Evolutionary conservation across 345 rosid genomes (phyloP), one percentile per base, ranked within the genome.

Genomic region (Punica granatum): DNA sequence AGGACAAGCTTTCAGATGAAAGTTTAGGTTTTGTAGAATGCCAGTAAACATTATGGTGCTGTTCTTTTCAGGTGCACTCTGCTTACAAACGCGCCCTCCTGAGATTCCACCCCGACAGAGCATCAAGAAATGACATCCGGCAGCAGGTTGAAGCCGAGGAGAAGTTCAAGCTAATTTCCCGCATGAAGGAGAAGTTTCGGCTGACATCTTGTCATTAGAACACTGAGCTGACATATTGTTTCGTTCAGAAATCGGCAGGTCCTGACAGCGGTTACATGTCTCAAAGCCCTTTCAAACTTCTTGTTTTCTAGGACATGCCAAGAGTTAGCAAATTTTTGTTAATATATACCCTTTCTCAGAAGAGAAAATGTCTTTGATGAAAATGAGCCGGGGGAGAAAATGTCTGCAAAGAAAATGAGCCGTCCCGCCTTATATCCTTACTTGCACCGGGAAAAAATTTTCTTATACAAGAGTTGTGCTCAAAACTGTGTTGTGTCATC

Each of bases 111-210:
- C 96, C 92, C 6, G 97, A 94, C 76, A 79, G 96, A 60, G 81
- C 91, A 31, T 85, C 96, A 36, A 85, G 80, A 80, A 79, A 76
- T 2, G 90, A 88, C 73, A 71, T 94, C 51, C 82, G 81, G 33
- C 87, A 80, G 66, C 90, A 89, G 75, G 95, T 89, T 66, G 96
- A 89, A 77, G 91, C 95, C 0, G 99, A 91, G 75, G 99, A 94
- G 72, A 91, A 83, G 60, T 89, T 94, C 75, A 94, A 94, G 76
- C 89, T 89, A 66, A 83, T 94, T 72, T 81, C 87, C 66, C 95
- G 91, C 70, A 86, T 88, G 92, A 94, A 86, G 78, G 95, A 84
- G 73, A 83, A 85, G 69, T 80, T 83, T 76, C 64, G 71, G 67
- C 75, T 76, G 4, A 63, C 80, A 66, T 66, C 75, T 35, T 76